A percentile compares a stretch with the other conserved stretches of the same genome.
These are phyloP conservation scores for Penicillium lividum DNA, from an alignment of 495 filamentous ascomycete species.

Conservation along the genomic window DNA sequence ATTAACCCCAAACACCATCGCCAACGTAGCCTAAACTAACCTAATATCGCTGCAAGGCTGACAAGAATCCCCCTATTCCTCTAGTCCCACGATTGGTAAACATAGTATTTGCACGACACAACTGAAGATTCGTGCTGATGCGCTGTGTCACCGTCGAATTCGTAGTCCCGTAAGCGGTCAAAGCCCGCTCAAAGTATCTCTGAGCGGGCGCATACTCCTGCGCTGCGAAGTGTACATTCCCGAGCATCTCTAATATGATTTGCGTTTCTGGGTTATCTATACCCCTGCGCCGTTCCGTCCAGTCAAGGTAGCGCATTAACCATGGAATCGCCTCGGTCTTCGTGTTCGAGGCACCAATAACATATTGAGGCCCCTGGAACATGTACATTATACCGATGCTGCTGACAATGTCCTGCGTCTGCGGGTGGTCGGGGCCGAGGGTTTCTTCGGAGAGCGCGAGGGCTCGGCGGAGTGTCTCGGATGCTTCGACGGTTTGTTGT, in stretches of 20 bases:
- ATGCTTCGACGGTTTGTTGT: conserved; percentile 23
- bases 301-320: conserved; percentile 34
- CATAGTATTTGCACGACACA: conserved; percentile 33
- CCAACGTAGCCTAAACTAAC: background rate
- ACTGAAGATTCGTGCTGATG: conserved; percentile 21
- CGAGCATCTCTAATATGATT: conserved; percentile 28
- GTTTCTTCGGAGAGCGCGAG: conserved; percentile 36
- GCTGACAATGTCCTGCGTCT: conserved; percentile 33
- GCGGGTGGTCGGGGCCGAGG: conserved; percentile 30
- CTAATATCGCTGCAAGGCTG: conserved; percentile 16
- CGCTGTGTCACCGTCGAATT: conserved; percentile 15
- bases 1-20: background rate
- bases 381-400: conserved; percentile 39
- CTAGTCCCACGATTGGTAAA: conserved; percentile 13
- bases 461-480: conserved; percentile 38
- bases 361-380: conserved; percentile 14
- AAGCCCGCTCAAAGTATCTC: conserved; percentile 32
- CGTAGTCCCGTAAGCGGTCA: conserved; percentile 16
- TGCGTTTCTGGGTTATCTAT: conserved; percentile 29
- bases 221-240: conserved; percentile 25
- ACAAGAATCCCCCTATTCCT: conserved; percentile 23
- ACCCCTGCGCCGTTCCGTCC: conserved; percentile 31
- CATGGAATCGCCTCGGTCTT: conserved; percentile 32
- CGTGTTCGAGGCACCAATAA: conserved; percentile 5
- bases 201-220: conserved; percentile 32